A percentile compares a stretch with the other conserved stretches of the same genome.
Evolutionary conservation across 208 protist genomes (phyloP).

Genomic region (Leishmania tarentolae): DNA sequence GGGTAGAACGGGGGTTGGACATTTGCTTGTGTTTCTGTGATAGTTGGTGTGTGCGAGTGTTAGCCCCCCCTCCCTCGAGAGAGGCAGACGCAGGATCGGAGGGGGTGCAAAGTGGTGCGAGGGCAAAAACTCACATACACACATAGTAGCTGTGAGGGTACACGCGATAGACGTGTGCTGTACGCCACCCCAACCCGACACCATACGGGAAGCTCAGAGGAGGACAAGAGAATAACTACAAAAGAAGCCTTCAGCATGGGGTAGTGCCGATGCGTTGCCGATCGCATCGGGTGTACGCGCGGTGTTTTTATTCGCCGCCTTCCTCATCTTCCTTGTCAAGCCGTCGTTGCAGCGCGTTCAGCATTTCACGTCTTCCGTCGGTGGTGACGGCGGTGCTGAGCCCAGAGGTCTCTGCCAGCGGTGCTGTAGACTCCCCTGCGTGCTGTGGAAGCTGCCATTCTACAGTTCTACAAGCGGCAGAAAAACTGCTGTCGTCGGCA

Average conservation of each 20-base stretch:
- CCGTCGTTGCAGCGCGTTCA: slow-evolving; percentile 28
- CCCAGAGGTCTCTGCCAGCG: not conserved
- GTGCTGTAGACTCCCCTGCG: not conserved
- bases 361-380: slow-evolving; percentile 32
- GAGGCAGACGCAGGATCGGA: not conserved
- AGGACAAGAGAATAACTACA: not conserved
- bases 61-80: not conserved
- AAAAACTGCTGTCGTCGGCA: not conserved
- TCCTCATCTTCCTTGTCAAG: slow-evolving; percentile 41
- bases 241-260: not conserved
- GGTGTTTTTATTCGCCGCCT: not conserved
- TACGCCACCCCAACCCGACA: not conserved
- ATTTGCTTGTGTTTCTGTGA: not conserved
- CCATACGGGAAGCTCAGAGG: not conserved
- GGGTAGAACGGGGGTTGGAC: not conserved
- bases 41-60: not conserved
- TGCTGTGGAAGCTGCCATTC: not conserved
- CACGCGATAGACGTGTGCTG: not conserved
- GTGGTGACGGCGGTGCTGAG: not conserved
- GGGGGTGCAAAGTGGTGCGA: not conserved
- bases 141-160: not conserved
- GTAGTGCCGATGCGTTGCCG: not conserved
- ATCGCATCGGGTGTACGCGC: not conserved
- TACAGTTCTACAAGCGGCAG: not conserved
- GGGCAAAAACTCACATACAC: not conserved